Evolutionary conservation across 768 basidiomycete genomes (phyloP), one percentile per base, ranked within the genome.

Genomic region (Pisolithus orientalis): DNA sequence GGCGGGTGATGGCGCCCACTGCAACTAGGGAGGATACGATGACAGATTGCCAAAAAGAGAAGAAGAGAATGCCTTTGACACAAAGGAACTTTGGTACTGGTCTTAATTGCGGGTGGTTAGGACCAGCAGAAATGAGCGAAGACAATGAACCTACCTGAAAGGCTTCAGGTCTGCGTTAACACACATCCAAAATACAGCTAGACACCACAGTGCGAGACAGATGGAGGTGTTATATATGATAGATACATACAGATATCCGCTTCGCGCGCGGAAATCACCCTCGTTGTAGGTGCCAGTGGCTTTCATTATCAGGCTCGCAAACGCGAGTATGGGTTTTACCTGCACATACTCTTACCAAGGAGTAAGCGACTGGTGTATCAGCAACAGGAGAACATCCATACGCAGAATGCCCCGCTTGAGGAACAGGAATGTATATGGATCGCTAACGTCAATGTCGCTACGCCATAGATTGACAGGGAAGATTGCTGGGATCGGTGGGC

Each of bases 1-100:
- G 80, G 47, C 76, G 78, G 34, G 74, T 83, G 65, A 98, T 90
- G 47, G 75, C 78, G 8, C 85, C 79, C 0, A 86, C 76, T 2
- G 92, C 87, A 44, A 94, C 95, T n/a, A 97, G 78, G 60, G 90
- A 79, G 29, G 93, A 94, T 47, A 99, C 80, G 44, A 63, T 80
- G 47, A 95, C 80, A 21, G 88, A 83, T 66, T 99, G 96, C 96
- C 96, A 99, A 73, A 99, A 99, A 2, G 90, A 94, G 70, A 96
- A 95, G 77, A 97, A 97, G 21, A 99, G 77, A 59, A 99, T 93
- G 43, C 95, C 95, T 66, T 99, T 99, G 59, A 99, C 94, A 65
- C 94, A 99, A 27, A 98, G 83, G 70, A 99, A 99, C 69, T 99
- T 99, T 3, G 96, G 93, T 59, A 94, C 82, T 0, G 93, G 93